A percentile compares a stretch with the other conserved stretches of the same genome.
These are phyloP conservation scores for Comarum palustre DNA, from an alignment of 306 rosid genomes.

Conservation along the genomic window DNA sequence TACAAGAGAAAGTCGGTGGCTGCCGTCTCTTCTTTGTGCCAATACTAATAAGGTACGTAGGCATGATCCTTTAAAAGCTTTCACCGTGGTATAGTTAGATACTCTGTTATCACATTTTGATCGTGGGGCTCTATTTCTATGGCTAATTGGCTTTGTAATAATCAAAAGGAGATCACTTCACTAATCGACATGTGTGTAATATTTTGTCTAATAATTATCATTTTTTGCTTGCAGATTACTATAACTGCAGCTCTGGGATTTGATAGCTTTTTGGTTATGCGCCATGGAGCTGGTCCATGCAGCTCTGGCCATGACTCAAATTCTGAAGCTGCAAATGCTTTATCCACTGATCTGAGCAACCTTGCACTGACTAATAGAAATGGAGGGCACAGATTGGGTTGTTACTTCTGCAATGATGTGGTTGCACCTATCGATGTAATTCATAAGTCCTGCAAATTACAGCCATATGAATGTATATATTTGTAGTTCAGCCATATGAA, in stretches of 20 bases:
- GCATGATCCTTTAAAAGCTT: constrained; percentile 12
- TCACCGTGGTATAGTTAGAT: not conserved
- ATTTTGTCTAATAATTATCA: not conserved
- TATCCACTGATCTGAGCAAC: constrained; percentile 37
- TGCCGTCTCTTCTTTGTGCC: constrained; percentile 92
- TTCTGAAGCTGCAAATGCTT: constrained; percentile 40
- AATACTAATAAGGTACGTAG: constrained; percentile 68
- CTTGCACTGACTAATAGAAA: constrained; percentile 32
- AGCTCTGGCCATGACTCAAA: constrained; percentile 33
- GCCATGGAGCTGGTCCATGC: constrained; percentile 92
- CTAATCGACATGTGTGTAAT: not conserved
- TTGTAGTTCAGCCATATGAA: not conserved
- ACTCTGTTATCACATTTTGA: constrained; percentile 20
- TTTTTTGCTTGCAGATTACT: constrained; percentile 57
- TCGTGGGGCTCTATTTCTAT: constrained; percentile 14
- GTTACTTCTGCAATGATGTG: constrained; percentile 94
- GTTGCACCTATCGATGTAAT: constrained; percentile 96
- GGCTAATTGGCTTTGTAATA: not conserved
- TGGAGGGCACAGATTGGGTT: constrained; percentile 71
- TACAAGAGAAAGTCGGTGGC: constrained; percentile 99
- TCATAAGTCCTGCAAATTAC: too few species aligned
- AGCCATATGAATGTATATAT: constrained; percentile 1
- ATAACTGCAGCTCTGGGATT: constrained; percentile 91
- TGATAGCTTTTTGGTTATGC: constrained; percentile 97
- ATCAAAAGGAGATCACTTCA: constrained; percentile 17